A percentile compares a stretch with the other conserved stretches of the same genome.
phyloP scores from a whole-genome alignment of 495 filamentous ascomycete species.

The Thermothielavioides terrestris region DNA sequence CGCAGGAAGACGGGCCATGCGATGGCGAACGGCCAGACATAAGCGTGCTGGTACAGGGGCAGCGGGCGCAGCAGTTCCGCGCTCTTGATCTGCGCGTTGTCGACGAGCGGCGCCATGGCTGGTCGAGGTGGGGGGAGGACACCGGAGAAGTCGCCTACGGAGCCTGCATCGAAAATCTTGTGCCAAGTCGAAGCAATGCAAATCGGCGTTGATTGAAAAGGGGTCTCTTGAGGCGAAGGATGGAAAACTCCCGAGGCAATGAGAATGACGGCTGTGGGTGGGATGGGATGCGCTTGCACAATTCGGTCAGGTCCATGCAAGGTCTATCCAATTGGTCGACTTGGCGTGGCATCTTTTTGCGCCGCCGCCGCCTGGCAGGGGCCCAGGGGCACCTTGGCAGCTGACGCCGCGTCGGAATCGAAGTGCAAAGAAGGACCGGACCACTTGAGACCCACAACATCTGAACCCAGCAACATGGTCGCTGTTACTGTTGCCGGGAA shows the following conservation, averaged over 20 bases:
- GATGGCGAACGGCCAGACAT: slow-evolving; percentile 84
- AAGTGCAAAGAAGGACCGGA: not conserved
- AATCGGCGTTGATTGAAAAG: not conserved
- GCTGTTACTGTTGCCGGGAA: too few species aligned
- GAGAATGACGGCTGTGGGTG: not conserved
- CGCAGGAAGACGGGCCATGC: slow-evolving; percentile 87
- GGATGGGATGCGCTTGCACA: not conserved
- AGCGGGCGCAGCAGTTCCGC: slow-evolving; percentile 85
- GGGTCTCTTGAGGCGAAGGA: not conserved
- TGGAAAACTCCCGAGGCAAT: not conserved
- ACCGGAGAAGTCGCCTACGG: slow-evolving; percentile 1
- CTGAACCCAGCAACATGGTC: too few species aligned
- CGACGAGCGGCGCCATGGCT: slow-evolving; percentile 61
- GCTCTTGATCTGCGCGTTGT: slow-evolving; percentile 79
- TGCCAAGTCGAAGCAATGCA: not conserved
- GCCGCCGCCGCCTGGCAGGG: not conserved
- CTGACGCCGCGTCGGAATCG: slow-evolving; percentile 1
- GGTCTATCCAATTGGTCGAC: not conserved
- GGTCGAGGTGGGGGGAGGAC: not conserved
- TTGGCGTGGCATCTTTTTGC: slow-evolving; percentile 1
- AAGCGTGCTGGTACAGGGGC: slow-evolving; percentile 69
- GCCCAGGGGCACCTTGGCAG: not conserved
- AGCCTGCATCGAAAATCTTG: slow-evolving; percentile 13
- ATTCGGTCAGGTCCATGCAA: too few species aligned
- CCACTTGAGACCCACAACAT: too few species aligned